Evolutionary conservation across 2,329 filamentous ascomycete genomes (phyloP), one percentile per base, ranked within the genome.

Genomic region (Diaporthe sp.): DNA sequence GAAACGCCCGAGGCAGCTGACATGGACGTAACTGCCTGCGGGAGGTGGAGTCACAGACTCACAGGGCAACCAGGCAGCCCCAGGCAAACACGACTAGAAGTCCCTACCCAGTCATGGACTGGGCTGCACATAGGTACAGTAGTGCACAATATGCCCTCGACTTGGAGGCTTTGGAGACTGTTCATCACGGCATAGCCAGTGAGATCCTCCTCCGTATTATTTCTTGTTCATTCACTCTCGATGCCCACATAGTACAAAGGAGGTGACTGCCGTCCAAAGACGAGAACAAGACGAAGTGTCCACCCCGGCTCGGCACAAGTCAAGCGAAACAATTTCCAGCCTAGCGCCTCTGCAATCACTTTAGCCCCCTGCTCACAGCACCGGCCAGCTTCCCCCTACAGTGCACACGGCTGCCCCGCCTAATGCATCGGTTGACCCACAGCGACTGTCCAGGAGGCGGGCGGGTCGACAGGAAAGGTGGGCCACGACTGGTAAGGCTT

Each of bases 321-420:
- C 34, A 25, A 69, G 49, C 65, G 15, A 73, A 39, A 25, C 22
- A 12, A 42, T 44, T 73, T 73, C 49, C 31, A 44, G 58, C 61
- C 44, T 73, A 73, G 71, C 58, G 58, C 31, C 71, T 28, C 71
- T 73, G 71, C 71, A 73, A 73, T 62, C 71, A 73, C 71, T 73
- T 65, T 59, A 73, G 12, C 28, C 71, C 71, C 71, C 46, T 73
- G 71, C 53, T 12, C 68, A 19, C 28, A 19, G 28, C 53, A 69
- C 65, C 28, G 65, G 46, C 46, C 65, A 39, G 46, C 65, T 25
- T 25, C 25, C 22, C 39, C 42, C n/a, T 49, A 49, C 58, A 28
- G 39, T 46, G 59, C 25, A 62, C 59, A 62, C 37, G n/a, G 59
- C 62, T 25, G 46, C 62, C 65, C 46, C 65, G 34, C n/a, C 65